A percentile compares a stretch with the other conserved stretches of the same genome.
These are phyloP conservation scores for Vigna reflexopilosa DNA, from an alignment of 306 rosid genomes.

Conservation along the genomic window DNA sequence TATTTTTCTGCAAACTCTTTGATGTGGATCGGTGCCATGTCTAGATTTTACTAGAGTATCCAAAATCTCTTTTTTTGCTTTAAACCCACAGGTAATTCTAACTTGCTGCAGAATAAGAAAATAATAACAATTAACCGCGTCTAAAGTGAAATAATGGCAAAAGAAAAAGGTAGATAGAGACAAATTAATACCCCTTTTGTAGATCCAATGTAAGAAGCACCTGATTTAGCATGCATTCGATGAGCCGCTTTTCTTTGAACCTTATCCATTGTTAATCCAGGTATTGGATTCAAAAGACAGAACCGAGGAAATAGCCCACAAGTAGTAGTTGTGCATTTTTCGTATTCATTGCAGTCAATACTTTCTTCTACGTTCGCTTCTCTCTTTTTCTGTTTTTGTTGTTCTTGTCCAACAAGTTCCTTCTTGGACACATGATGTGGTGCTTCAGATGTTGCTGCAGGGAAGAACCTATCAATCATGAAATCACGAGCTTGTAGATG, in stretches of 20 bases:
- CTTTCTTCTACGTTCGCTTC: constrained; percentile 49
- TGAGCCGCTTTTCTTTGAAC: constrained; percentile 46
- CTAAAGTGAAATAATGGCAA: constrained; percentile 1
- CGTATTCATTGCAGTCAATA: constrained; percentile 49
- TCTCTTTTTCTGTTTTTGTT: constrained; percentile 58
- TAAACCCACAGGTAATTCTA: constrained; percentile 44
- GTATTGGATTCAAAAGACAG: constrained; percentile 61
- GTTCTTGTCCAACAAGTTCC: constrained; percentile 53
- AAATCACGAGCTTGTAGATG: constrained; percentile 63
- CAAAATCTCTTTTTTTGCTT: constrained; percentile 44
- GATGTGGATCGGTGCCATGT: constrained; percentile 42
- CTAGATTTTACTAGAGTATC: constrained; percentile 51
- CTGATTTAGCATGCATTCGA: constrained; percentile 52
- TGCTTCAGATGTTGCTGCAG: constrained; percentile 80
- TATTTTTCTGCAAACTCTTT: constrained; percentile 48
- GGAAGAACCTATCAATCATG: constrained; percentile 89
- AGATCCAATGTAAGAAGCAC: constrained; percentile 54
- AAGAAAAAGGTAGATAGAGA: constrained; percentile 18
- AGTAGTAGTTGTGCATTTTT: constrained; percentile 43
- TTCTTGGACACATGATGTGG: constrained; percentile 63
- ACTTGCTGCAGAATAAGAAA: constrained; percentile 53
- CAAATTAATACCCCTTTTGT: constrained; percentile 50
- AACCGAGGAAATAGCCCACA: constrained; percentile 71
- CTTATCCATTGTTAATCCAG: constrained; percentile 60
- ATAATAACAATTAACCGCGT: background rate